Conservation (phyloP, 305 asterid genomes). For the Fraxinus nigra region DNA sequence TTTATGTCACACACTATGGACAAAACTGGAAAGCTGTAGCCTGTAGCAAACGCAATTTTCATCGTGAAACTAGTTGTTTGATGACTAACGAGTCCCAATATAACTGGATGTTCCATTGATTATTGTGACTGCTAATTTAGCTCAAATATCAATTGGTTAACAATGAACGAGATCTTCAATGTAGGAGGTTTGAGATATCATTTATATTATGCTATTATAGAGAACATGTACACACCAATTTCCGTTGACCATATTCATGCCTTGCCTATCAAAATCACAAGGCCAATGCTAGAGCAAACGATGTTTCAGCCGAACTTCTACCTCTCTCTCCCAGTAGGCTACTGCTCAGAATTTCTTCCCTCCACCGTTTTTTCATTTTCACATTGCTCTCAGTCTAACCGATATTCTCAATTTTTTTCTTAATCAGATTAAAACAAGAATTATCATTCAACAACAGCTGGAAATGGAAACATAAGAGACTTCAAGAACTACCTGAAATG, state of each 20-base stretch:
- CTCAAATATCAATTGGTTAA: neutral
- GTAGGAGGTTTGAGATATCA: neutral
- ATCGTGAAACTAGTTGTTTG: neutral
- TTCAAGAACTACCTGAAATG: neutral
- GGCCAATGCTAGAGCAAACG: neutral
- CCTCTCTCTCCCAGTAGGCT: neutral
- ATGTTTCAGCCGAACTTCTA: neutral
- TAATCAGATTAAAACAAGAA: neutral
- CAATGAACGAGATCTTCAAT: neutral
- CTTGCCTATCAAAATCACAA: neutral
- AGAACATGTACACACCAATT: neutral
- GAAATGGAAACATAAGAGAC: neutral
- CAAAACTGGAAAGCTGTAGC: neutral
- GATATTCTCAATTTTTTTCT: neutral
- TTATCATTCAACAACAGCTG: neutral
- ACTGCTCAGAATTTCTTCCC: neutral
- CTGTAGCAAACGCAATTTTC: neutral
- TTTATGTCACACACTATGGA: neutral
- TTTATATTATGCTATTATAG: neutral
- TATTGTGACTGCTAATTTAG: neutral
- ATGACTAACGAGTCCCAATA: neutral
- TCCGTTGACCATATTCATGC: neutral
- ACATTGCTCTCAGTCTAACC: neutral
- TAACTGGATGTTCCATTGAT: neutral
- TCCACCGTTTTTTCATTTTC: neutral